Conservation (phyloP, 768 basidiomycete genomes). For the Paxillus involutus region DNA sequence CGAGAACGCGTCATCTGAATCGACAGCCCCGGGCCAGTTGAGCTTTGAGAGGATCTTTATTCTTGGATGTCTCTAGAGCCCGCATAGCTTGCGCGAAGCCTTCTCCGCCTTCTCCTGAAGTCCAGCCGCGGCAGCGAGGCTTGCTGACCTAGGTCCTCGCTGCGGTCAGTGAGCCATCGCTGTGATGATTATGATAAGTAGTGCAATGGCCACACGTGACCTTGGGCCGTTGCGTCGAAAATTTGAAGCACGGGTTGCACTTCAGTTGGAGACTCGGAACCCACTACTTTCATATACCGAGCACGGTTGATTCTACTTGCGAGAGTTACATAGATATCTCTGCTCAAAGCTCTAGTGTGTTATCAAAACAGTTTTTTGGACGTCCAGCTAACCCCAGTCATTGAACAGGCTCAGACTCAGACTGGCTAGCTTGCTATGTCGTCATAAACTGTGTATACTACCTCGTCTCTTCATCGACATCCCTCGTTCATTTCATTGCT, state of each 20-base stretch:
- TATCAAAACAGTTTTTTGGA: no score
- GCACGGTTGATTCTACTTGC: no score
- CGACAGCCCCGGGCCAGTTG: background rate
- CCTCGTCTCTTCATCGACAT: background rate
- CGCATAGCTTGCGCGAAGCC: conserved; percentile 50
- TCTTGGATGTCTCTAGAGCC: conserved; percentile 84
- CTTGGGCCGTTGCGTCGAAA: no score
- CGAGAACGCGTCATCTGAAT: background rate
- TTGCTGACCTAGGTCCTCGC: conserved; percentile 28
- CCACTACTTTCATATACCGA: no score
- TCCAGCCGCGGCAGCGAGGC: conserved; percentile 27
- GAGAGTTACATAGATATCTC: no score
- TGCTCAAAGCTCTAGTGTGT: no score
- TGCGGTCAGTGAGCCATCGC: conserved; percentile 28
- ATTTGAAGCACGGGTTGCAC: no score
- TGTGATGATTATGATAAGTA: background rate
- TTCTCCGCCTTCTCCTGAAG: conserved; percentile 32
- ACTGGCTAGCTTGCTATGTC: conserved; percentile 29
- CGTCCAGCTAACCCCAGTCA: background rate
- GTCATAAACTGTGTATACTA: conserved; percentile 25
- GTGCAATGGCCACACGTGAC: no score
- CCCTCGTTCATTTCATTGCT: conserved; percentile 15
- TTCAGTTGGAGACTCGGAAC: no score
- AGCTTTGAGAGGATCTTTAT: conserved; percentile 84
- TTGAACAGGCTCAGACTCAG: background rate